Evolutionary conservation across 1,284 basidiomycete genomes (phyloP), one percentile per base, ranked within the genome.

Genomic region (Pholiota adiposa): DNA sequence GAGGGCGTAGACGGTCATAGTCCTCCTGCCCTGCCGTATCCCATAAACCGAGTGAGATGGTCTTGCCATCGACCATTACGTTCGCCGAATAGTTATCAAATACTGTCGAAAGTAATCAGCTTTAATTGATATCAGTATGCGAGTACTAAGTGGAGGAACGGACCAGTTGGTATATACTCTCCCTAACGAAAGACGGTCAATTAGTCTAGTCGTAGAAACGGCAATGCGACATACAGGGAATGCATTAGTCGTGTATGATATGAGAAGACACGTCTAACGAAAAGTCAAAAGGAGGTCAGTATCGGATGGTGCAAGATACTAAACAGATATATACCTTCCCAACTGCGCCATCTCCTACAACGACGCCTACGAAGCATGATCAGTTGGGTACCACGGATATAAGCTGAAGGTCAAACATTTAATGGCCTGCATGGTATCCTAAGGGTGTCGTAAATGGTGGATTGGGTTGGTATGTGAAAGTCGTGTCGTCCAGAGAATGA

Each of bases 11-110:
- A 59, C 97, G 93, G 78, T 99, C 97, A 76, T 96, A 97, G 82
- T 98, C 96, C 76, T 98, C 96, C 79, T 98, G 96, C 69, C 96
- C 96, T 52, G 96, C 96, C n/a, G 96, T 98, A 85, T 98, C 96
- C 96, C 96, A 98, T 59, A 98, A 82, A 58, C 97, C 97, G 59
- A 99, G 88, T 59, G 94, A 96, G 70, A 99, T 97, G 50, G 97
- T 97, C 83, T 98, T 97, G 70, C 96, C 95, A 72, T 99, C 97
- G 61, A 99, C 96, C 88, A 97, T 96, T 63, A 99, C 96, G 80
- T 96, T 93, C 60, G 90, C 92, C 61, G 93, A 94, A 75, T 97
- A 97, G 81, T 97, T 97, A 80, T 97, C 94, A 72, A 97, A 96
- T 51, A 96, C 93, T 89, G 72, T 25, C 62, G 58, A 52, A 56